Conservation (phyloP, 441 rosid species). For the Corymbia citriodora region DNA sequence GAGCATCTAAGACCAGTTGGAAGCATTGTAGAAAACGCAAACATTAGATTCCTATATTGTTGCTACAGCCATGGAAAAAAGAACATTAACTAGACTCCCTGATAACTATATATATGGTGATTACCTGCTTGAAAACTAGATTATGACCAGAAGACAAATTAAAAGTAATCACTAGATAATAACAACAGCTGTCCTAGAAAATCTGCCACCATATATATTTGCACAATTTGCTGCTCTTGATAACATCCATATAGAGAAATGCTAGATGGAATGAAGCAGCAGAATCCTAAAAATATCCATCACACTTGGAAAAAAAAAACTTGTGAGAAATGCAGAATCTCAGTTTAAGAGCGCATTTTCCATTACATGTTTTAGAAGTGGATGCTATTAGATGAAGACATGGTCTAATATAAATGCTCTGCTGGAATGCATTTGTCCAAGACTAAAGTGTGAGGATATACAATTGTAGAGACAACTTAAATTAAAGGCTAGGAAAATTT, state of each 20-base stretch:
- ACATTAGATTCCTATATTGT: neutral
- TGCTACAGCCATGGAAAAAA: neutral
- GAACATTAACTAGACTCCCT: neutral
- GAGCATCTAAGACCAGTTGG: neutral
- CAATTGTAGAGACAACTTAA: neutral
- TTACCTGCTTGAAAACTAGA: neutral
- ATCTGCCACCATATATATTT: neutral
- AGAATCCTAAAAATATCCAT: neutral
- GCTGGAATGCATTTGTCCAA: neutral
- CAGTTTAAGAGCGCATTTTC: neutral
- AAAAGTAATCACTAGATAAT: neutral
- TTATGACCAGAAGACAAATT: neutral
- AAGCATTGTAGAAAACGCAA: neutral
- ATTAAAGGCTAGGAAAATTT: neutral
- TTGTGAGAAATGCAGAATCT: neutral
- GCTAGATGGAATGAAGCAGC: neutral
- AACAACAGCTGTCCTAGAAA: neutral
- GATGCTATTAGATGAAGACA: neutral
- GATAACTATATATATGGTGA: neutral
- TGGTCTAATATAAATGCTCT: neutral
- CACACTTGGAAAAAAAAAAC: neutral
- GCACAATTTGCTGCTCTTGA: neutral
- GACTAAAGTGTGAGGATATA: neutral
- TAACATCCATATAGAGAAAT: neutral
- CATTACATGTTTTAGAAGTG: neutral